Conservation (phyloP, 2,329 filamentous ascomycete genomes). For the Aspergillus spinulosporus region DNA sequence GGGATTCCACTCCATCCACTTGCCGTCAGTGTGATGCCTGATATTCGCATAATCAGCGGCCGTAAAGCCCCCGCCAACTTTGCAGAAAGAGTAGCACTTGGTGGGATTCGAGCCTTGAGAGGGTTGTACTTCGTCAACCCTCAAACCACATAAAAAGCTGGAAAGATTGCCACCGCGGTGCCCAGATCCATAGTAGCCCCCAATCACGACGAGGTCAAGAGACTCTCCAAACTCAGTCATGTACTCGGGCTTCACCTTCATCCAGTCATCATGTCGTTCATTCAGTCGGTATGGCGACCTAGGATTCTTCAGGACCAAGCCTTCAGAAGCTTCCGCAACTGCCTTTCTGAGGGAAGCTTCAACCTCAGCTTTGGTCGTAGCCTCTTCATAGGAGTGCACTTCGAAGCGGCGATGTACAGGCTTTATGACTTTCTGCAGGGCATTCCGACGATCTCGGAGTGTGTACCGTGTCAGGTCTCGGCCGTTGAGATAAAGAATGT, state of each 20-base stretch:
- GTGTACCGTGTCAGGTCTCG: slow-evolving; percentile 77
- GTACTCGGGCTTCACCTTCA: slow-evolving; percentile 98
- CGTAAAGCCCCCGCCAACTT: slow-evolving; percentile 91
- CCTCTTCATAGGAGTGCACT: slow-evolving; percentile 70
- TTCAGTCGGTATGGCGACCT: slow-evolving; percentile 82
- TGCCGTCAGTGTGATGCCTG: slow-evolving; percentile 79
- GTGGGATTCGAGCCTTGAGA: slow-evolving; percentile 58
- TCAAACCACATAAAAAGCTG: slow-evolving; percentile 86
- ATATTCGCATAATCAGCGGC: slow-evolving; percentile 83
- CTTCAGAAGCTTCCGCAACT: slow-evolving; percentile 83
- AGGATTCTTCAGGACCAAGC: slow-evolving; percentile 91
- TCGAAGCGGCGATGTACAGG: slow-evolving; percentile 78
- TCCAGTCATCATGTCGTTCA: slow-evolving; percentile 91
- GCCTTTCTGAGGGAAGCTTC: slow-evolving; percentile 78
- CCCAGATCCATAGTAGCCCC: slow-evolving; percentile 89
- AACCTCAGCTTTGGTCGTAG: slow-evolving; percentile 68
- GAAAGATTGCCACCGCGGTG: slow-evolving; percentile 78
- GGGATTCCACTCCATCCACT: slow-evolving; percentile 84
- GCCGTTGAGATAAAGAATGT: slow-evolving; percentile 86
- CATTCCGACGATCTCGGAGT: slow-evolving; percentile 74
- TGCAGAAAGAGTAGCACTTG: slow-evolving; percentile 93
- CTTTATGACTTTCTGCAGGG: slow-evolving; percentile 69
- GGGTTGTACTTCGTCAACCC: slow-evolving; percentile 69
- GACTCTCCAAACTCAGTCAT: slow-evolving; percentile 96
- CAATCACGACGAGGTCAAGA: slow-evolving; percentile 84